Evolutionary conservation across 768 basidiomycete genomes (phyloP).

Genomic region (Tephrocybe sp.): DNA sequence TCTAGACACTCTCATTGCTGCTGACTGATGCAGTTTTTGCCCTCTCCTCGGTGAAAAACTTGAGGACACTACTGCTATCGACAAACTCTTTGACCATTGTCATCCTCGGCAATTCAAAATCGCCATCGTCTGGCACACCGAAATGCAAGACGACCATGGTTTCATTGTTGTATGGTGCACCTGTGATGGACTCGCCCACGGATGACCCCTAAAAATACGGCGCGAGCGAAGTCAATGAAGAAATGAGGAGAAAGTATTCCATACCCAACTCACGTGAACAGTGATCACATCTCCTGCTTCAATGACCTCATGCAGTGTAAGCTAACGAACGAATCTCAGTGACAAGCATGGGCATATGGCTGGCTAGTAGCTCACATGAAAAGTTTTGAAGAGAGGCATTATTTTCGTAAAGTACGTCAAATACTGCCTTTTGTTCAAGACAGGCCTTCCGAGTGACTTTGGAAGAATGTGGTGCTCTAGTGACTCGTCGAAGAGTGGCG

Average conservation of each 20-base stretch:
- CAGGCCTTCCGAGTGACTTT: conserved; percentile 28
- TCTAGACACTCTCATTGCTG: not conserved
- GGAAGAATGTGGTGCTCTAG: conserved; percentile 36
- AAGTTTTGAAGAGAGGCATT: conserved; percentile 23
- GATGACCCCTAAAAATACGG: conserved; percentile 22
- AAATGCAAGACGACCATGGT: conserved; percentile 24
- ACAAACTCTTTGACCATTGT: conserved; percentile 29
- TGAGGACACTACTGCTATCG: conserved; percentile 20
- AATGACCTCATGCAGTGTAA: conserved; percentile 28
- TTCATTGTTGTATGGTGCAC: conserved; percentile 23
- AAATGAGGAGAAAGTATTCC: too few relatives aligned
- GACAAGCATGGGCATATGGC: not conserved
- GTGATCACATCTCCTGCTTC: conserved; percentile 28
- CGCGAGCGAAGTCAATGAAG: not conserved
- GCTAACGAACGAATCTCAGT: conserved; percentile 9
- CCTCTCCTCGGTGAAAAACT: conserved; percentile 29
- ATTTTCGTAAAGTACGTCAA: conserved; percentile 26
- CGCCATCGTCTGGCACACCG: conserved; percentile 8
- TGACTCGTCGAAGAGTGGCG: conserved; percentile 28
- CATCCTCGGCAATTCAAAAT: conserved; percentile 23
- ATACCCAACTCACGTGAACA: conserved; percentile 25
- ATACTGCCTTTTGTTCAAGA: conserved; percentile 33
- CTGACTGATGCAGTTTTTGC: conserved; percentile 12
- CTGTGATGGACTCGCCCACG: conserved; percentile 22
- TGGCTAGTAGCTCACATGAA: conserved; percentile 22